A percentile compares a stretch with the other conserved stretches of the same genome.
Evolutionary conservation across 2,329 filamentous ascomycete genomes (phyloP).

Genomic region (Neofusicoccum umdonicola): DNA sequence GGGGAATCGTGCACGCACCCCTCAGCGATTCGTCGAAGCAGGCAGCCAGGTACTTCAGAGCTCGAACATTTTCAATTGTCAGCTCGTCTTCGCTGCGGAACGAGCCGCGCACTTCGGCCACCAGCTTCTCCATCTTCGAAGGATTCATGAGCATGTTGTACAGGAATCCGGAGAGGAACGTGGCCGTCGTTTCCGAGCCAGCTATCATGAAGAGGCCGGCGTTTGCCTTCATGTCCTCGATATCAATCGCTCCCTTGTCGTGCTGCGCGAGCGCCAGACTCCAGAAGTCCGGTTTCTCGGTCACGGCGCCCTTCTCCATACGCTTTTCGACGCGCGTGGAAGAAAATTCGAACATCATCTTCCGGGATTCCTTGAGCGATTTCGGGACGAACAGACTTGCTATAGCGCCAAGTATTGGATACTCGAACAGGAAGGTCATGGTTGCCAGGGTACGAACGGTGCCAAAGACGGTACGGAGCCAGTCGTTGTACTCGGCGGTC

Average conservation of each 20-base stretch:
- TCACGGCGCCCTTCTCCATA: neutral
- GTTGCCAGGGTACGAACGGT: no score
- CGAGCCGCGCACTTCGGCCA: constrained; percentile 28
- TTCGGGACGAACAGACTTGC: no score
- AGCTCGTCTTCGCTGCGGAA: constrained; percentile 30
- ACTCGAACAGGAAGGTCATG: no score
- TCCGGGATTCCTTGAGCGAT: no score
- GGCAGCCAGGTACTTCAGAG: constrained; percentile 44
- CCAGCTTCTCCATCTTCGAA: constrained; percentile 24
- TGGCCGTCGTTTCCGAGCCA: constrained; percentile 35
- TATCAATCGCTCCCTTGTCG: neutral
- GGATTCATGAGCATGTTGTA: constrained; percentile 31
- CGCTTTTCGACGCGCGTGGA: no score
- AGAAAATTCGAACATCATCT: no score
- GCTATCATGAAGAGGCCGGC: constrained; percentile 24
- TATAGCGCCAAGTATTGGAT: no score
- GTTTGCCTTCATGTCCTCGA: constrained; percentile 9
- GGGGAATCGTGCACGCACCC: no score
- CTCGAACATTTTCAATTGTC: constrained; percentile 29
- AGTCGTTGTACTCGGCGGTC: no score
- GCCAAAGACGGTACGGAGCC: no score
- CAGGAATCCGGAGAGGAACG: constrained; percentile 30
- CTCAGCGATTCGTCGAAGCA: constrained; percentile 17
- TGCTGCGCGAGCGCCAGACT: neutral
- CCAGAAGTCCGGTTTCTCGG: neutral